A percentile compares a stretch with the other conserved stretches of the same genome.
phyloP scores from a whole-genome alignment of 2,329 filamentous ascomycete species.

The Epichloe amarillans region DNA sequence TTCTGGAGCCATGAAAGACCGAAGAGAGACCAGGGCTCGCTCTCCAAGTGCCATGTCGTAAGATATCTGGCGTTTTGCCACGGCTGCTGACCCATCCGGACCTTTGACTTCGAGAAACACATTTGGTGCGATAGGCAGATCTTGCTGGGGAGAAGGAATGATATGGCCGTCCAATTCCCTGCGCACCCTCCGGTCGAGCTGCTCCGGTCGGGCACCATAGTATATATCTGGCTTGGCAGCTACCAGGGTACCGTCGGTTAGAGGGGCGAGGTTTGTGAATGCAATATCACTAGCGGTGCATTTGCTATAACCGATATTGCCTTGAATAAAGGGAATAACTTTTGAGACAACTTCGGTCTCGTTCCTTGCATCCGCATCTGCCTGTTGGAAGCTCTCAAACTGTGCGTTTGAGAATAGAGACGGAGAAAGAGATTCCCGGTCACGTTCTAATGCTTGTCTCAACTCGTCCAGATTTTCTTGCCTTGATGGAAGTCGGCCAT shows the following conservation, averaged over 20 bases:
- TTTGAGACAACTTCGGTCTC: constrained; percentile 19
- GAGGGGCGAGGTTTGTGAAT: constrained; percentile 22
- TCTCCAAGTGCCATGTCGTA: constrained; percentile 7
- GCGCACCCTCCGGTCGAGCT: constrained; percentile 15
- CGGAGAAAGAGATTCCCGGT: constrained; percentile 20
- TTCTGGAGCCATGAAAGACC: constrained; percentile 7
- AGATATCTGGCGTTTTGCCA: too few species aligned
- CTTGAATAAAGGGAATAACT: constrained; percentile 21
- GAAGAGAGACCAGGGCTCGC: neutral
- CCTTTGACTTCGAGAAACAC: constrained; percentile 27
- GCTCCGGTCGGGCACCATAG: constrained; percentile 17
- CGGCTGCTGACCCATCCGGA: constrained; percentile 12
- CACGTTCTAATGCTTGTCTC: constrained; percentile 2
- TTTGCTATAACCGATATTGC: constrained; percentile 11
- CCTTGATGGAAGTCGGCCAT: constrained; percentile 4
- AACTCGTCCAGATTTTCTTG: constrained; percentile 12
- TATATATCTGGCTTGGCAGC: constrained; percentile 20
- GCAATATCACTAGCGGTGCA: constrained; percentile 13
- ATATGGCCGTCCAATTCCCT: constrained; percentile 8
- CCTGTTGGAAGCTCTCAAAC: constrained; percentile 17
- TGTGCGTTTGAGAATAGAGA: constrained; percentile 19
- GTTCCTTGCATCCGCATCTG: constrained; percentile 17
- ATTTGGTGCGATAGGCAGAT: constrained; percentile 23
- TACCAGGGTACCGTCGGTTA: constrained; percentile 22
- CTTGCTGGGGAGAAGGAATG: constrained; percentile 15